Conservation (phyloP, 2,329 filamentous ascomycete genomes). For the Claviceps fusiformis region DNA sequence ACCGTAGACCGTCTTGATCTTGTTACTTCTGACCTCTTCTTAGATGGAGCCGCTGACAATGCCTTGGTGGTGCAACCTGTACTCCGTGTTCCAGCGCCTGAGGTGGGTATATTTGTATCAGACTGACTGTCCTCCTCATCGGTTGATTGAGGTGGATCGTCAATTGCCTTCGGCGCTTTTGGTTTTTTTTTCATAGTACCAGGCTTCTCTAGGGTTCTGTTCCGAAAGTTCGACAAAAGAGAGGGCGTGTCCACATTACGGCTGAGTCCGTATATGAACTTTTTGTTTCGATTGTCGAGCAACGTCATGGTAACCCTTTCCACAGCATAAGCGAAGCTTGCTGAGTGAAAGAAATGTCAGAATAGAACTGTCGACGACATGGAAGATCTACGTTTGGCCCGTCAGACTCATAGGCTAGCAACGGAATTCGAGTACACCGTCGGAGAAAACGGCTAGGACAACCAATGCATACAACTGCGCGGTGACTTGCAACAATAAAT, state of each 20-base stretch:
- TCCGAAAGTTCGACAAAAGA: slow-evolving; percentile 8
- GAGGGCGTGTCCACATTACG: slow-evolving; percentile 3
- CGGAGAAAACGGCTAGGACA: neutral
- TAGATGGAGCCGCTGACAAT: neutral
- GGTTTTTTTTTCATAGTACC: neutral
- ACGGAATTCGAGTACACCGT: neutral
- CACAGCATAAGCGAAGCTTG: neutral
- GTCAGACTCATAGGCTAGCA: neutral
- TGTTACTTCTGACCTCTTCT: neutral
- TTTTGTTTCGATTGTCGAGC: slow-evolving; percentile 3
- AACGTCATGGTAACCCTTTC: neutral
- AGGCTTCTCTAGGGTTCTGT: neutral
- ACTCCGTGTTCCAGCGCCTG: neutral
- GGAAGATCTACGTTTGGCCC: neutral
- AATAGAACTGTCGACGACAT: neutral
- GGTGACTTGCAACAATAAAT: neutral
- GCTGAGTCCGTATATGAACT: slow-evolving; percentile 11
- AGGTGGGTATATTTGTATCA: slow-evolving; percentile 1
- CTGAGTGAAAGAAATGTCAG: neutral
- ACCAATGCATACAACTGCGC: neutral
- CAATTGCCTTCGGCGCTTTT: slow-evolving; percentile 7
- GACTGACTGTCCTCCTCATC: slow-evolving; percentile 13
- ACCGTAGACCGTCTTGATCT: neutral
- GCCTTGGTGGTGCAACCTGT: neutral
- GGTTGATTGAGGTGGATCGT: slow-evolving; percentile 16